Conservation (phyloP, 1,284 basidiomycete species). For the Takashimella tepidaria region DNA sequence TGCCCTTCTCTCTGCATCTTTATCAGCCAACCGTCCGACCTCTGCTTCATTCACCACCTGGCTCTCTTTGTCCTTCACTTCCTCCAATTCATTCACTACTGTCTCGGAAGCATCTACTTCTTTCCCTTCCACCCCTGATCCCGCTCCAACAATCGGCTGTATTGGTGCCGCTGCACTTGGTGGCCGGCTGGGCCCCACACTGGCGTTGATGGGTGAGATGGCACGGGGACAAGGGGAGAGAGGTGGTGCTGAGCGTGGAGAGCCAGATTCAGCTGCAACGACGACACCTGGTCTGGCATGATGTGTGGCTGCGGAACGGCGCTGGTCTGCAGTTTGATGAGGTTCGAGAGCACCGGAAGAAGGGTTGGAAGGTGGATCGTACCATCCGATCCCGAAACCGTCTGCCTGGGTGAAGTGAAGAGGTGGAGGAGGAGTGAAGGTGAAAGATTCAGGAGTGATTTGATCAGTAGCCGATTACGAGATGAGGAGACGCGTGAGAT, state of each 20-base stretch:
- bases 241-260: background rate
- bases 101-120: background rate
- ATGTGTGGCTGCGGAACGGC: background rate
- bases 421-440: background rate
- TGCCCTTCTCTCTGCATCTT: constrained; percentile 2
- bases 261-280: background rate
- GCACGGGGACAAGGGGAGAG: background rate
- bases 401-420: constrained; percentile 62
- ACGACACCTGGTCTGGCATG: background rate
- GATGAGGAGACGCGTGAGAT: background rate
- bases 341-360: background rate
- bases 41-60: constrained; percentile 10
- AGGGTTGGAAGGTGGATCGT: constrained; percentile 24
- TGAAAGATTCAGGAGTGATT: constrained; percentile 10
- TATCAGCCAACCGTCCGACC: constrained; percentile 18
- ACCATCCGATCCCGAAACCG: constrained; percentile 90
- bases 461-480: background rate
- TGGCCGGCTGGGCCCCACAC: background rate
- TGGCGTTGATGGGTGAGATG: background rate
- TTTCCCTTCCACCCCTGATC: background rate
- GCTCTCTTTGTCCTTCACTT: background rate
- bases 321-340: background rate
- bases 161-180: background rate
- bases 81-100: background rate
- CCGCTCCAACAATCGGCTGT: background rate